Conservation (phyloP, 176 grass and related monocot species). For the Pontederia paniculata region DNA sequence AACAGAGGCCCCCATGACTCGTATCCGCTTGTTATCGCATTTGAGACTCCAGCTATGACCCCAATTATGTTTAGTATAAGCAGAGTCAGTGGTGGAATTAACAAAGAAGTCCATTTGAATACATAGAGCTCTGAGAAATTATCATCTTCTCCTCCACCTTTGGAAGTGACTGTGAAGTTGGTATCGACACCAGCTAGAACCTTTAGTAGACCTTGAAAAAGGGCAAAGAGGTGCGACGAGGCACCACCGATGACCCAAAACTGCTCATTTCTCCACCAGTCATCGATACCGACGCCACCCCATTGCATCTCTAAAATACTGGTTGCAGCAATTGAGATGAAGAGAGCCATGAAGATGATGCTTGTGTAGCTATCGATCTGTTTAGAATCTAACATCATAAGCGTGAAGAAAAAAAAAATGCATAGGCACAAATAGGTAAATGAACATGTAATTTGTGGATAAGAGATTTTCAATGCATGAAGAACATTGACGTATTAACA, state of each 20-base stretch:
- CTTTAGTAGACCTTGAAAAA: conserved; percentile 40
- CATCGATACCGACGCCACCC: conserved; percentile 34
- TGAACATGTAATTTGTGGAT: too few relatives aligned
- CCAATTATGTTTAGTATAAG: conserved; percentile 37
- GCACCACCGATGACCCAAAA: conserved; percentile 42
- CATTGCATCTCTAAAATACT: conserved; percentile 40
- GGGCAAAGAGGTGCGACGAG: conserved; percentile 34
- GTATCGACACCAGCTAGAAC: conserved; percentile 34
- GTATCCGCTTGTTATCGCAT: conserved; percentile 29
- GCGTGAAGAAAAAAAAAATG: neutral
- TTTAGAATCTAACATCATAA: neutral
- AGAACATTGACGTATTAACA: too few relatives aligned
- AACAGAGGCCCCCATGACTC: conserved; percentile 39
- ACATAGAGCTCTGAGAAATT: conserved; percentile 33
- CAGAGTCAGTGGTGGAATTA: conserved; percentile 39
- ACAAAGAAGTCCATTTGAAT: conserved; percentile 37
- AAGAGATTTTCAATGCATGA: too few relatives aligned
- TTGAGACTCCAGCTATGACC: conserved; percentile 28
- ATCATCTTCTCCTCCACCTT: conserved; percentile 33
- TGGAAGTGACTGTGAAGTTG: conserved; percentile 44
- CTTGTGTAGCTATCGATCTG: conserved; percentile 21
- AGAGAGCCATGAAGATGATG: conserved; percentile 36
- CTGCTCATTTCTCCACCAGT: conserved; percentile 48
- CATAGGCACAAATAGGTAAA: too few relatives aligned
- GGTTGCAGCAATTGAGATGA: conserved; percentile 33